phyloP scores from a whole-genome alignment of 371 early-diverging fungal genomes.

The Rhizopus microsporus region DNA sequence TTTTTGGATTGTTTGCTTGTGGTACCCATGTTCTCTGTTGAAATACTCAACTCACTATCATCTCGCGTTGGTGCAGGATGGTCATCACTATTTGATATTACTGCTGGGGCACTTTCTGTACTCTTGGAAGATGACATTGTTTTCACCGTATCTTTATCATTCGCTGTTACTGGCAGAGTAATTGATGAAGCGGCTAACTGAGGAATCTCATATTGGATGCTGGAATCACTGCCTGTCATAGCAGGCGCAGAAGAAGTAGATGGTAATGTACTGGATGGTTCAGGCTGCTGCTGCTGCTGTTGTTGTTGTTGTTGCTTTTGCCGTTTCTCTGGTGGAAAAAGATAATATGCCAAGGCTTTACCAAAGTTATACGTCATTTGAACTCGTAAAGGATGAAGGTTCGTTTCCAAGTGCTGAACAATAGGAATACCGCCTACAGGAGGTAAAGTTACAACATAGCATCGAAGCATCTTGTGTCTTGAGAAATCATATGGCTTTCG shows the following conservation, averaged over 20 bases:
- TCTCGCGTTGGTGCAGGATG: not conserved
- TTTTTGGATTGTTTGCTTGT: slow-evolving; percentile 7
- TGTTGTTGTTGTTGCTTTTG: slow-evolving; percentile 25
- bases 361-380: slow-evolving; percentile 82
- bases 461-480: slow-evolving; percentile 79
- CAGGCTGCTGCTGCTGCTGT: slow-evolving; percentile 7
- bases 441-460: slow-evolving; percentile 71
- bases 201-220: not conserved
- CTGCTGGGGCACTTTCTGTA: slow-evolving; percentile 1
- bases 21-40: slow-evolving; percentile 6
- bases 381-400: slow-evolving; percentile 74
- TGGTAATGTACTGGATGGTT: not conserved
- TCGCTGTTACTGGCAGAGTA: slow-evolving; percentile 8
- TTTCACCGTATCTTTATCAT: not conserved
- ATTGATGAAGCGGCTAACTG: not conserved
- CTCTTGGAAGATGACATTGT: not conserved
- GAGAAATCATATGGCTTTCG: slow-evolving; percentile 58
- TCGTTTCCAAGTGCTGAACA: slow-evolving; percentile 84
- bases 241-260: slow-evolving; percentile 14
- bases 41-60: slow-evolving; percentile 2
- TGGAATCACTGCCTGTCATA: not conserved
- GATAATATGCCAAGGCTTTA: slow-evolving; percentile 66
- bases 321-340: slow-evolving; percentile 67
- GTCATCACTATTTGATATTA: not conserved
- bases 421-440: slow-evolving; percentile 87